These are phyloP conservation scores for Immersiporthe knoxdaviesiana DNA, from an alignment of 2,329 filamentous ascomycete genomes.

Conservation along the genomic window DNA sequence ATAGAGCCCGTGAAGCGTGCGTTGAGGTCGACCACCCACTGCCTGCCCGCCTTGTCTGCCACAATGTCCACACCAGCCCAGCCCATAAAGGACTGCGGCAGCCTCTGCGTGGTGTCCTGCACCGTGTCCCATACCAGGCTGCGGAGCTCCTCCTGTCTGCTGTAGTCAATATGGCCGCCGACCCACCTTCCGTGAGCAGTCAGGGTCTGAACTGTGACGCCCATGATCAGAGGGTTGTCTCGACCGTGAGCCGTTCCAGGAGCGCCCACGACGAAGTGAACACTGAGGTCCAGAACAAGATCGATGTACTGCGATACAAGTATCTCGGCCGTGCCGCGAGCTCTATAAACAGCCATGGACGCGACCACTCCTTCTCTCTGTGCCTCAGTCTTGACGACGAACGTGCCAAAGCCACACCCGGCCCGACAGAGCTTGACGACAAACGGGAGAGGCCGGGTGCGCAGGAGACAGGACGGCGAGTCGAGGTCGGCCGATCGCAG, in stretches of 20 bases:
- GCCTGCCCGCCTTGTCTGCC: constrained; percentile 28
- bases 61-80: constrained; percentile 35
- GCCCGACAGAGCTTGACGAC: constrained; percentile 34
- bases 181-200: constrained; percentile 32
- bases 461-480: constrained; percentile 20
- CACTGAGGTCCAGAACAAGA: constrained; percentile 32
- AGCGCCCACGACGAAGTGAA: constrained; percentile 34
- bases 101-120: constrained; percentile 30
- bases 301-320: constrained; percentile 33
- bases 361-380: constrained; percentile 22
- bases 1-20: constrained; percentile 35
- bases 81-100: constrained; percentile 32
- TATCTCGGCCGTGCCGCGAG: constrained; percentile 31
- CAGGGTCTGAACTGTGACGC: constrained; percentile 33
- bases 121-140: constrained; percentile 31
- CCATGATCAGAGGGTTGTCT: constrained; percentile 31
- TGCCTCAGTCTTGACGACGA: constrained; percentile 30
- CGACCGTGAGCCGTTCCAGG: constrained; percentile 28
- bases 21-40: constrained; percentile 35
- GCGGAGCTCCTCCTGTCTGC: constrained; percentile 29
- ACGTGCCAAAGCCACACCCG: constrained; percentile 35
- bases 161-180: constrained; percentile 34
- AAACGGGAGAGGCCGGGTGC: constrained; percentile 30
- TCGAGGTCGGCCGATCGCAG: constrained; percentile 26
- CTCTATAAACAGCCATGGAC: constrained; percentile 29